A percentile compares a stretch with the other conserved stretches of the same genome.
phyloP scores from a whole-genome alignment of 148 eudicot species.

The Amaranthus hypochondriacus region DNA sequence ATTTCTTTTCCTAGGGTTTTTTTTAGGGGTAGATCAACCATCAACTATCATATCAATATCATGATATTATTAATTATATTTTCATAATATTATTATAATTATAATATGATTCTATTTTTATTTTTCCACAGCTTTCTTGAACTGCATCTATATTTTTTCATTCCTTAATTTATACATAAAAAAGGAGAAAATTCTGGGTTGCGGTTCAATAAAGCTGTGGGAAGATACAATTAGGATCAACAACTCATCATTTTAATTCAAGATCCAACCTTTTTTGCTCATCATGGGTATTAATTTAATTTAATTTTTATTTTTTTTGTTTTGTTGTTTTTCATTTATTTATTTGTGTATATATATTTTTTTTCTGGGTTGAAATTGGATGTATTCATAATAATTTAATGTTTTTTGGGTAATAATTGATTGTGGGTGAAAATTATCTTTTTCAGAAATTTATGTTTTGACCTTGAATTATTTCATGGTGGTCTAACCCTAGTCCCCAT shows the following conservation, averaged over 20 bases:
- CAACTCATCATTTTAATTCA: neutral
- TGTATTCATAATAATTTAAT: too few species aligned
- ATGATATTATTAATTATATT: neutral
- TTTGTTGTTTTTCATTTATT: neutral
- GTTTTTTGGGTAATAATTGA: neutral
- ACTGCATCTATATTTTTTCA: constrained; percentile 43
- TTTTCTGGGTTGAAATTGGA: neutral
- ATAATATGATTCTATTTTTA: constrained; percentile 42
- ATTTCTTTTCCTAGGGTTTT: constrained; percentile 26
- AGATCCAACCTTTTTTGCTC: constrained; percentile 11
- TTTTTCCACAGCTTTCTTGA: constrained; percentile 99
- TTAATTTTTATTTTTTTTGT: neutral
- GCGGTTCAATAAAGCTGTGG: constrained; percentile 91
- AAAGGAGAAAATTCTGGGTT: constrained; percentile 9
- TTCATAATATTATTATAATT: neutral
- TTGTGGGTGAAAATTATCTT: neutral
- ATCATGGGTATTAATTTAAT: neutral
- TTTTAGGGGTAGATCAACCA: neutral
- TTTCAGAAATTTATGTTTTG: neutral
- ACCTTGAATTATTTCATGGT: neutral
- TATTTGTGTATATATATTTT: neutral
- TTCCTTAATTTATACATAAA: neutral
- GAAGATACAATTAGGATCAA: constrained; percentile 53
- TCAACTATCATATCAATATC: neutral
- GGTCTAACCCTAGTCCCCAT: constrained; percentile 10